phyloP scores from a whole-genome alignment of 192 early-diverging fungal species.

The Neocallimastix lanati region DNA sequence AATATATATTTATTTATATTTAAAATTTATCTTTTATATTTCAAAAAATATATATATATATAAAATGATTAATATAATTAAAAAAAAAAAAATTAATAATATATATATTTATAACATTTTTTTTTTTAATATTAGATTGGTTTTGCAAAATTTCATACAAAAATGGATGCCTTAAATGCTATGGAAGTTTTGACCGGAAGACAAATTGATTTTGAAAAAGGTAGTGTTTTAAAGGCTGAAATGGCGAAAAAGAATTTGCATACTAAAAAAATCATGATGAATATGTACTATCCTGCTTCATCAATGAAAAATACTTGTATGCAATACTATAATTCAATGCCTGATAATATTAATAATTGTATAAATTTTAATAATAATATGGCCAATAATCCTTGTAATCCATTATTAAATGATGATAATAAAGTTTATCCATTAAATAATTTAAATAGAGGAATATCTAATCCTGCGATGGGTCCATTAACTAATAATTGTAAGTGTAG shows the following conservation, averaged over 20 bases:
- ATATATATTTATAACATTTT: no score
- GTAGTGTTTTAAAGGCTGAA: slow-evolving; percentile 81
- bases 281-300: not conserved
- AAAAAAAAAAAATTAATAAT: no score
- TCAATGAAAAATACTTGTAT: not conserved
- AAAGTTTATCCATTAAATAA: not conserved
- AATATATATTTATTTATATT: no score
- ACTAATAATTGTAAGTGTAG: not conserved
- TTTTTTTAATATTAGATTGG: slow-evolving; percentile 69
- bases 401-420: not conserved
- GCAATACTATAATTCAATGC: not conserved
- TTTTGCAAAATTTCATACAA: slow-evolving; percentile 90
- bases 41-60: no score
- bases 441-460: not conserved
- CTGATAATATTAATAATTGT: not conserved
- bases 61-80: no score
- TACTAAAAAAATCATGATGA: not conserved
- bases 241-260: slow-evolving; percentile 95
- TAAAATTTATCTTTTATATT: no score
- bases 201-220: slow-evolving; percentile 65
- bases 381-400: not conserved
- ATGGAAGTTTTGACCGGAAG: slow-evolving; percentile 74
- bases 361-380: not conserved
- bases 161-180: slow-evolving; percentile 78
- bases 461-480: not conserved